These are phyloP conservation scores for Dimocarpus longan DNA, from an alignment of 345 rosid genomes.

Conservation along the genomic window DNA sequence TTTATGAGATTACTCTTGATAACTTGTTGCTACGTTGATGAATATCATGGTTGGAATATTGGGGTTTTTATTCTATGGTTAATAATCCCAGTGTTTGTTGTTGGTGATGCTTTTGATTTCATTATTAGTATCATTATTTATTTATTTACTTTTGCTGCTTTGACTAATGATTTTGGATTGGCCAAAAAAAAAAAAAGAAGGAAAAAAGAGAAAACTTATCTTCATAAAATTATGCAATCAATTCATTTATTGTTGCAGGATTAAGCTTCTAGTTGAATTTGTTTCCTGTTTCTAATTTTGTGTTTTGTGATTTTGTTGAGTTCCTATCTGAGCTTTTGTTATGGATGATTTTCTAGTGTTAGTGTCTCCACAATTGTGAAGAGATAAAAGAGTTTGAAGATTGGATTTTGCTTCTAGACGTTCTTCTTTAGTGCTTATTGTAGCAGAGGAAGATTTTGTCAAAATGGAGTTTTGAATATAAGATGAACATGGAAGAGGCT, in stretches of 20 bases:
- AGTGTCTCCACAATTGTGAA: constrained; percentile 9
- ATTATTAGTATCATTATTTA: too few species aligned
- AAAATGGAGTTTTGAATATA: constrained; percentile 14
- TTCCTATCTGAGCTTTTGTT: constrained; percentile 16
- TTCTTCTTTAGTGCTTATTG: not conserved
- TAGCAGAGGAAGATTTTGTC: constrained; percentile 12
- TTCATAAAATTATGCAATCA: constrained; percentile 4
- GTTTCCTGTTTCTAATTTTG: constrained; percentile 3
- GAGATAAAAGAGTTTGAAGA: constrained; percentile 30
- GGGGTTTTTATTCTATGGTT: constrained; percentile 34
- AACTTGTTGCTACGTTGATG: constrained; percentile 28
- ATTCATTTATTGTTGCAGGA: not conserved
- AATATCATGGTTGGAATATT: constrained; percentile 31
- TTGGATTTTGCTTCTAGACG: constrained; percentile 9
- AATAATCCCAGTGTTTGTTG: constrained; percentile 9
- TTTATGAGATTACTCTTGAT: constrained; percentile 13
- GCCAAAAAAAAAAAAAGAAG: not conserved
- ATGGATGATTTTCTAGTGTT: constrained; percentile 3
- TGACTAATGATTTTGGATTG: constrained; percentile 13
- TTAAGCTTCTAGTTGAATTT: not conserved
- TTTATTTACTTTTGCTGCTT: not conserved
- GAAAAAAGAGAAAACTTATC: constrained; percentile 20
- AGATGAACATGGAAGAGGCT: constrained; percentile 58
- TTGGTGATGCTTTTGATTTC: constrained; percentile 10
- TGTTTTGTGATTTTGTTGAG: constrained; percentile 10